phyloP scores from a whole-genome alignment of 1,284 basidiomycete species.

The Spongispora temasekensis region DNA sequence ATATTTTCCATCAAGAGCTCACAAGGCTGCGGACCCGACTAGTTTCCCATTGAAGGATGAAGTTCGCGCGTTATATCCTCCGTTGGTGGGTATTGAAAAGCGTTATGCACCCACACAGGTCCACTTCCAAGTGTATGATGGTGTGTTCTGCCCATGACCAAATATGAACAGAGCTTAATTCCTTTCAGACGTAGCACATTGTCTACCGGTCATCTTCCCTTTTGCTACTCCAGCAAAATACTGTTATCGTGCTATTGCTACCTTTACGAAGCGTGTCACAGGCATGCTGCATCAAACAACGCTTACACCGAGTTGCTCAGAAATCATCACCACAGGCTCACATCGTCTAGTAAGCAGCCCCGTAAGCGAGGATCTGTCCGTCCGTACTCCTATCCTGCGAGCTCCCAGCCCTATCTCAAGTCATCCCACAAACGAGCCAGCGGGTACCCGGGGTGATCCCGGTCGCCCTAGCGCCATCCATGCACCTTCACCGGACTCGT shows the following conservation, averaged over 20 bases:
- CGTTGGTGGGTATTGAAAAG: conserved; percentile 64
- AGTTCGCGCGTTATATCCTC: conserved; percentile 63
- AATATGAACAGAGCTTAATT: conserved; percentile 4
- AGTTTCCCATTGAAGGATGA: conserved; percentile 69
- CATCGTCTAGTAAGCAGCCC: conserved; percentile 4
- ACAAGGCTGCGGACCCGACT: conserved; percentile 87
- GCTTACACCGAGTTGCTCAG: conserved; percentile 17
- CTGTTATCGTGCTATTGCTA: conserved; percentile 72
- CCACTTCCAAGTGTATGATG: conserved; percentile 88
- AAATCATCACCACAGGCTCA: conserved; percentile 1
- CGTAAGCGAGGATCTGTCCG: neutral
- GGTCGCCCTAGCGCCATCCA: neutral
- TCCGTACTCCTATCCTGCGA: neutral
- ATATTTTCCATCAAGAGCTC: conserved; percentile 59
- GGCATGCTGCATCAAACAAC: conserved; percentile 37
- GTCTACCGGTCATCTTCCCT: conserved; percentile 77
- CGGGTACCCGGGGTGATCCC: neutral
- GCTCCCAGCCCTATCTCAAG: conserved; percentile 11
- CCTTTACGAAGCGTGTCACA: conserved; percentile 65
- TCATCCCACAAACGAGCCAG: conserved; percentile 1
- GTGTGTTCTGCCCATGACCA: conserved; percentile 36
- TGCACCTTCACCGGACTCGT: neutral
- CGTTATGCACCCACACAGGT: conserved; percentile 77
- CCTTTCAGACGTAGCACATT: conserved; percentile 65
- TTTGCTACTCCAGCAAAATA: conserved; percentile 84